Percentiles rank a stretch among this genome's conserved stretches.
These are phyloP conservation scores for Chernovozyma sophiae-reginae DNA, from an alignment of 1,139 yeast genomes.

Conservation along the genomic window DNA sequence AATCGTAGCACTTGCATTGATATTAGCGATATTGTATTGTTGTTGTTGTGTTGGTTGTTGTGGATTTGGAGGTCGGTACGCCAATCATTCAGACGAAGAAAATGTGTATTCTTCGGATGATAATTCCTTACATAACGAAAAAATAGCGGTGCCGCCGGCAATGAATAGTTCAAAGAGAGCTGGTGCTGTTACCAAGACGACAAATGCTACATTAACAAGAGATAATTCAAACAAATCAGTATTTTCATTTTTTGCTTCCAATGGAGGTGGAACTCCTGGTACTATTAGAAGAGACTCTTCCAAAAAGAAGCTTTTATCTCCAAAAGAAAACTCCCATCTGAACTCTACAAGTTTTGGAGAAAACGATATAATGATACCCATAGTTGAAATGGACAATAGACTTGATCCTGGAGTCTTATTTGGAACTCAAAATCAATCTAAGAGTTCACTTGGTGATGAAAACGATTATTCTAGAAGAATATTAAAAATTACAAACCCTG, in stretches of 20 bases:
- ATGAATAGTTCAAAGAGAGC: slow-evolving; percentile 10
- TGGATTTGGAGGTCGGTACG: slow-evolving; percentile 18
- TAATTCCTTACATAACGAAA: slow-evolving; percentile 19
- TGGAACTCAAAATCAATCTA: slow-evolving; percentile 52
- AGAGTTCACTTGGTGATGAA: slow-evolving; percentile 67
- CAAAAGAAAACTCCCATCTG: slow-evolving; percentile 8
- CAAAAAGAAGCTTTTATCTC: slow-evolving; percentile 23
- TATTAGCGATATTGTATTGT: slow-evolving; percentile 31
- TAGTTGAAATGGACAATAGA: slow-evolving; percentile 62
- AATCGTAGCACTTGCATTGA: slow-evolving; percentile 42
- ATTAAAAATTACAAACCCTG: slow-evolving; percentile 68
- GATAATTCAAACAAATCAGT: slow-evolving; percentile 36
- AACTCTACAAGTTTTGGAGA: slow-evolving; percentile 8
- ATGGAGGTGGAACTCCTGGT: slow-evolving; percentile 16
- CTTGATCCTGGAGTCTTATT: slow-evolving; percentile 66
- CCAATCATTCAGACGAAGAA: slow-evolving; percentile 38
- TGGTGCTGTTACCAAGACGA: slow-evolving; percentile 8
- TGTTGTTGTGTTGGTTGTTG: slow-evolving; percentile 29
- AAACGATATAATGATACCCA: slow-evolving; percentile 30
- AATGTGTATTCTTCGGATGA: slow-evolving; percentile 33
- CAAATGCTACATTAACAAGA: slow-evolving; percentile 21
- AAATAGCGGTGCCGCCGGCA: slow-evolving; percentile 13
- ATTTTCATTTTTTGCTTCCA: slow-evolving; percentile 24
- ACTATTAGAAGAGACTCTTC: slow-evolving; percentile 30
- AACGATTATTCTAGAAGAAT: slow-evolving; percentile 70